Conservation (phyloP, 768 basidiomycete genomes). For the Crucibulum laeve region DNA sequence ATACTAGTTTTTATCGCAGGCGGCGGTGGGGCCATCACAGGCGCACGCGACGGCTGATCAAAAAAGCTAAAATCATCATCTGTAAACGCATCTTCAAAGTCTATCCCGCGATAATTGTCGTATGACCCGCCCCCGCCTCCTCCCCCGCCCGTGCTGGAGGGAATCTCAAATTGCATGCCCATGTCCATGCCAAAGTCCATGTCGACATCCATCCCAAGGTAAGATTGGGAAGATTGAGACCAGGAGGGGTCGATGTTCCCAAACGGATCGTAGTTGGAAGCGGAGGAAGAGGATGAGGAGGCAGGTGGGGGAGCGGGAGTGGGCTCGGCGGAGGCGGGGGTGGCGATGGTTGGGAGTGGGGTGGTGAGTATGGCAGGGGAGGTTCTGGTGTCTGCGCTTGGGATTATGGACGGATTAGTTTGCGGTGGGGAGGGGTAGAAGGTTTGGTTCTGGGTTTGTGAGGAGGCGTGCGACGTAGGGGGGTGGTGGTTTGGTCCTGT, state of each 20-base stretch:
- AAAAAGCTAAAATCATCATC: constrained; percentile 92
- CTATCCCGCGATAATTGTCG: constrained; percentile 22
- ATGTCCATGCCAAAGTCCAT: constrained; percentile 37
- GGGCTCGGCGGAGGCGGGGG: constrained; percentile 6
- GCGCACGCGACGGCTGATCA: constrained; percentile 45
- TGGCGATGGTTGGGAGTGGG: constrained; percentile 4
- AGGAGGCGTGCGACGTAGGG: no score
- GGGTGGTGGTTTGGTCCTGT: constrained; percentile 12
- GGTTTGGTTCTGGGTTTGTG: constrained; percentile 26
- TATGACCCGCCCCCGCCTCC: constrained; percentile 23
- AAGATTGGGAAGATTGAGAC: constrained; percentile 26
- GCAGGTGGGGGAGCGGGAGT: constrained; percentile 10
- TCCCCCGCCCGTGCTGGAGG: constrained; percentile 17
- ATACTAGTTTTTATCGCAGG: background rate
- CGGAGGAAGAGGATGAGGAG: constrained; percentile 16
- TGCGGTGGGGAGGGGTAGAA: constrained; percentile 66
- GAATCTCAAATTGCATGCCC: constrained; percentile 25
- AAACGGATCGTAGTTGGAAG: constrained; percentile 37
- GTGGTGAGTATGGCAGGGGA: constrained; percentile 18
- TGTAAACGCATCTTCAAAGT: constrained; percentile 65
- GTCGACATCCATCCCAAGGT: constrained; percentile 53
- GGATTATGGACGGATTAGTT: constrained; percentile 25
- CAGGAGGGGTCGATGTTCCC: constrained; percentile 34
- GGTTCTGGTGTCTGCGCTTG: constrained; percentile 16
- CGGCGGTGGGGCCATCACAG: constrained; percentile 1